Evolutionary conservation across 352 stramenopile genomes (phyloP), one percentile per base, ranked within the genome.

Genomic region (Ophiocytium majus): DNA sequence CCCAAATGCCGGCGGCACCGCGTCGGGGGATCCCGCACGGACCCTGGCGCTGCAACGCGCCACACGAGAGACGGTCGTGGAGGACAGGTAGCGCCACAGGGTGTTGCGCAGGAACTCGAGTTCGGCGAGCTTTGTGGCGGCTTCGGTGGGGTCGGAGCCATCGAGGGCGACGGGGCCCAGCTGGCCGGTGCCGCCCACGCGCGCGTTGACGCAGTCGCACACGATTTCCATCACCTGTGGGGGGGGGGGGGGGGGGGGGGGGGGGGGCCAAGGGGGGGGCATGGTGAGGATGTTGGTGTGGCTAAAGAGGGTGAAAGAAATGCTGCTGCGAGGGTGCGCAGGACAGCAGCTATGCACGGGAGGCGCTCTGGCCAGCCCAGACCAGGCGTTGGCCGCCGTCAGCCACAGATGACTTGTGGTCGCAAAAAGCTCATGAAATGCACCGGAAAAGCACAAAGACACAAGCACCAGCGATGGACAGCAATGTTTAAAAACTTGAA

Each of bases 51-150:
- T 33, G 50, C 75, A 81, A 10, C 75, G 31, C 50, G 75, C 10
- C 17, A 89, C 82, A 64, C 85, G 75, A 34, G 83, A 66, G n/a
- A 85, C 28, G 9, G 85, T 89, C 64, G 78, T 43, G 34, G 49
- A 86, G 31, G 85, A 76, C 81, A 89, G 76, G 34, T 86, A 89
- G 32, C 81, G 75, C 81, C 82, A 89, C 75, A 89, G 50, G 23
- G 85, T 79, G 78, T 89, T 76, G n/a, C 85, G 57, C 17, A 89
- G 81, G 71, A 89, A 89, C 81, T 89, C 85, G 31, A 87, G 71
- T 57, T 88, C 81, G 0, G 85, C 85, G 81, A 88, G 84, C 76
- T 88, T 88, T 17, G 84, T 66, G 23, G 81, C 81, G 71, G 84
- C 76, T 57, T 88, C 85, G 23, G 82, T 84, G 28, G 81, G 81